These are phyloP conservation scores for Angomonas ambiguus DNA, from an alignment of 208 protist species.

Conservation along the genomic window DNA sequence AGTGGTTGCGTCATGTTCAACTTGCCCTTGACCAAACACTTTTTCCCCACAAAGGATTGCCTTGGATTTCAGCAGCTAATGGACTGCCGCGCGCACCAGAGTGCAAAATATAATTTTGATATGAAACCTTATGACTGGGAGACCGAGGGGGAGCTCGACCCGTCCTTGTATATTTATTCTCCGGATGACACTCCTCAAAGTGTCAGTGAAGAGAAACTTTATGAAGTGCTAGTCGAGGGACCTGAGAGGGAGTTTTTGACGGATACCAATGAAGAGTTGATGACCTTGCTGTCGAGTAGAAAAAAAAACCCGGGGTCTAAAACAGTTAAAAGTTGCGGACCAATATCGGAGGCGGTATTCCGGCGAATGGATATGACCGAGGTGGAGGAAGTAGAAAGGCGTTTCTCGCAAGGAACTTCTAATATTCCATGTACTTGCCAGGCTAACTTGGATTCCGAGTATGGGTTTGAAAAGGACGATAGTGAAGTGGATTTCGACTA, in stretches of 20 bases:
- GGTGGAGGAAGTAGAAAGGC: not conserved
- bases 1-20: slow-evolving; percentile 33
- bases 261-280: not conserved
- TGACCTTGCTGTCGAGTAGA: no score
- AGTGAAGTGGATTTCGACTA: not conserved
- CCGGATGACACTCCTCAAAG: not conserved
- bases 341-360: not conserved
- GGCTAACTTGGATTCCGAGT: not conserved
- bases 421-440: not conserved
- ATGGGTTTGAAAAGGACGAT: not conserved
- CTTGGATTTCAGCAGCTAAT: slow-evolving; percentile 53
- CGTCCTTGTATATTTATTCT: slow-evolving; percentile 25
- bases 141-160: slow-evolving; percentile 32
- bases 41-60: slow-evolving; percentile 33
- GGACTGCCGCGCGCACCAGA: slow-evolving; percentile 38
- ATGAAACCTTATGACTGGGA: slow-evolving; percentile 18
- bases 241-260: not conserved
- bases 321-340: not conserved
- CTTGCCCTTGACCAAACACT: slow-evolving; percentile 53
- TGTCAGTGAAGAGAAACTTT: not conserved
- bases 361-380: not conserved
- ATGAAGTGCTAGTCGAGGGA: not conserved
- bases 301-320: no score
- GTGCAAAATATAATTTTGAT: slow-evolving; percentile 52
- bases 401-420: not conserved